phyloP scores from a whole-genome alignment of 495 filamentous ascomycete species.

The Glonium stellatum region DNA sequence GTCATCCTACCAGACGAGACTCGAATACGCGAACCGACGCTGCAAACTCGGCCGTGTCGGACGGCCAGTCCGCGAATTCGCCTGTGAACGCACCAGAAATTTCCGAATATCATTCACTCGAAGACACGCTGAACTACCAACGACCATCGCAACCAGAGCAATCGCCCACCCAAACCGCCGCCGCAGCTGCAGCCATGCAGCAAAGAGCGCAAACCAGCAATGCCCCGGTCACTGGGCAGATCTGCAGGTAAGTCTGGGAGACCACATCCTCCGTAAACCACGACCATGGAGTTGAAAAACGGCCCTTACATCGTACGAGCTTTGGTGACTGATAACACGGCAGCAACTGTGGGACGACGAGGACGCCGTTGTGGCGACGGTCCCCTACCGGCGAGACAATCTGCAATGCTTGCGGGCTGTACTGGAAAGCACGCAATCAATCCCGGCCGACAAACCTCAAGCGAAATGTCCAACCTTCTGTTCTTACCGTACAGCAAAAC shows the following conservation, averaged over 20 bases:
- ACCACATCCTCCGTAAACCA: too few relatives aligned
- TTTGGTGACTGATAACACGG: background rate
- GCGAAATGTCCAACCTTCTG: constrained; percentile 35
- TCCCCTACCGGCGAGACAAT: constrained; percentile 90
- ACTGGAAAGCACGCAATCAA: constrained; percentile 87
- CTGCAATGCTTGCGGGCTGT: constrained; percentile 96
- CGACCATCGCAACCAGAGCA: constrained; percentile 5
- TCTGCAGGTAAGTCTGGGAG: constrained; percentile 24
- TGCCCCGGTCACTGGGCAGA: constrained; percentile 23
- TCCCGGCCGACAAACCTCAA: constrained; percentile 84
- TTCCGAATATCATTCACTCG: constrained; percentile 27
- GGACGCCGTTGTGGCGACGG: constrained; percentile 89
- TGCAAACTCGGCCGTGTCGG: background rate
- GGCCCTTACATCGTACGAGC: too few relatives aligned
- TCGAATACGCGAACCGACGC: constrained; percentile 1
- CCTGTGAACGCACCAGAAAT: background rate
- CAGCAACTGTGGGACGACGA: constrained; percentile 92
- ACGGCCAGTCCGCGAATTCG: background rate
- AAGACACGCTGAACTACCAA: constrained; percentile 21
- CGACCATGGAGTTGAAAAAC: too few relatives aligned
- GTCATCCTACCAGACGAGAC: background rate
- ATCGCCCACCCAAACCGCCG: constrained; percentile 1
- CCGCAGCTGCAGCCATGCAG: constrained; percentile 8
- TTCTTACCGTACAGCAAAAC: constrained; percentile 11
- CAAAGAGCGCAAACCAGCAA: constrained; percentile 6